Evolutionary conservation across 495 filamentous ascomycete species (phyloP).

Genomic region (Choiromyces venosus): DNA sequence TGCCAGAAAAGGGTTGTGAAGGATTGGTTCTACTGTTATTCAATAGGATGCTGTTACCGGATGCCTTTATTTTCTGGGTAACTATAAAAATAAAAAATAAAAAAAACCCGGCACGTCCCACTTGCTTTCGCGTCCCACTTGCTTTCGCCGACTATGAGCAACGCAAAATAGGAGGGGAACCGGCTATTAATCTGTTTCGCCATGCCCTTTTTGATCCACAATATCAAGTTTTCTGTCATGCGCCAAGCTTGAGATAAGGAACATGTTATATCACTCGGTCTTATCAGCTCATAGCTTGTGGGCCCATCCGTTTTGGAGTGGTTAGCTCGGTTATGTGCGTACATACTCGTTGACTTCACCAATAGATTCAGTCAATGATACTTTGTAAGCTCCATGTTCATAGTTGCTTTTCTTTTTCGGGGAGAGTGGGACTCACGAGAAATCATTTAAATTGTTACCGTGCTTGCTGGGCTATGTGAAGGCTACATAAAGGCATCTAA

Average conservation of each 20-base stretch:
- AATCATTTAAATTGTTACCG: not conserved
- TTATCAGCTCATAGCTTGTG: not conserved
- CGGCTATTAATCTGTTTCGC: not conserved
- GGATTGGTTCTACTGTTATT: too few species aligned
- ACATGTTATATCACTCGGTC: not conserved
- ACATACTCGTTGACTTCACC: not conserved
- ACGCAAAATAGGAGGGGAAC: too few species aligned
- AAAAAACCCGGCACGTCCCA: too few species aligned
- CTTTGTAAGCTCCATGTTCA: not conserved
- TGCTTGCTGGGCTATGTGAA: not conserved
- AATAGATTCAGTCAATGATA: not conserved
- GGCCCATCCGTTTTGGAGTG: not conserved
- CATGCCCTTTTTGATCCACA: not conserved
- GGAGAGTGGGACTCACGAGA: not conserved
- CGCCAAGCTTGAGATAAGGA: not conserved
- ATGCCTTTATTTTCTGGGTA: too few species aligned
- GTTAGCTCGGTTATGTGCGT: not conserved
- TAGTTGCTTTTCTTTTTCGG: not conserved
- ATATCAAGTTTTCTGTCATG: not conserved
- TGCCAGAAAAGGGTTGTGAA: too few species aligned
- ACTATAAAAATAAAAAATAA: too few species aligned
- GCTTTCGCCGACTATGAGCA: too few species aligned
- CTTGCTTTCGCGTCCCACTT: too few species aligned
- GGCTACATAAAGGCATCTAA: not conserved
- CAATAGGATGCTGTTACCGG: too few species aligned